Percentiles rank a stretch among this genome's conserved stretches.
Conservation (phyloP, 805 yeast species). For the Starmerella davenportii region DNA sequence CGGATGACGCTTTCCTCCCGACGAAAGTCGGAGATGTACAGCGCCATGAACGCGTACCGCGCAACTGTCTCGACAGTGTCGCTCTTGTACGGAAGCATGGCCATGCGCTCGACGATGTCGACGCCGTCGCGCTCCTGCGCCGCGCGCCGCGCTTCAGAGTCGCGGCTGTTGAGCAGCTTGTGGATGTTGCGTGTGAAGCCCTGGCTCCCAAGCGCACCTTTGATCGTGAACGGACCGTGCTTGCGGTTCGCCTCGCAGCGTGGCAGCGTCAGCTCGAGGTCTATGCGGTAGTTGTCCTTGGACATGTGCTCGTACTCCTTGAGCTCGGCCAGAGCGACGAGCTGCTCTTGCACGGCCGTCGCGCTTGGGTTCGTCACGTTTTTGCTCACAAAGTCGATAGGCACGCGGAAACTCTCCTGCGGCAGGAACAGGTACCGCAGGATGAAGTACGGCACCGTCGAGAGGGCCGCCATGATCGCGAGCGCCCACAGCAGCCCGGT, state of each 20-base stretch:
- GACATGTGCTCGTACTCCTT: constrained; percentile 1
- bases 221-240: constrained; percentile 22
- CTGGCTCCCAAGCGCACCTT: constrained; percentile 13
- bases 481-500: neutral
- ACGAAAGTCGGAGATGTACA: constrained; percentile 18
- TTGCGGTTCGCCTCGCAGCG: constrained; percentile 18
- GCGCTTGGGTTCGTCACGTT: constrained; percentile 1
- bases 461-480: constrained; percentile 1
- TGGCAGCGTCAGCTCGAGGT: constrained; percentile 20
- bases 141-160: neutral
- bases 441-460: constrained; percentile 3
- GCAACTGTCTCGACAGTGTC: constrained; percentile 18
- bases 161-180: neutral
- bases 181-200: neutral
- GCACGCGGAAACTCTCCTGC: neutral
- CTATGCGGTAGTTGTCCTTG: constrained; percentile 17
- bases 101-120: constrained; percentile 15
- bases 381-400: constrained; percentile 8
- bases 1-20: constrained; percentile 16
- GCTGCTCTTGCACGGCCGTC: neutral
- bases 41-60: constrained; percentile 18
- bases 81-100: constrained; percentile 21
- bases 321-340: constrained; percentile 7
- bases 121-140: neutral
- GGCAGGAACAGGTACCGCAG: constrained; percentile 8